Evolutionary conservation across 2,329 filamentous ascomycete species (phyloP), one percentile per base, ranked within the genome.

Genomic region (Tolypocladium paradoxum): DNA sequence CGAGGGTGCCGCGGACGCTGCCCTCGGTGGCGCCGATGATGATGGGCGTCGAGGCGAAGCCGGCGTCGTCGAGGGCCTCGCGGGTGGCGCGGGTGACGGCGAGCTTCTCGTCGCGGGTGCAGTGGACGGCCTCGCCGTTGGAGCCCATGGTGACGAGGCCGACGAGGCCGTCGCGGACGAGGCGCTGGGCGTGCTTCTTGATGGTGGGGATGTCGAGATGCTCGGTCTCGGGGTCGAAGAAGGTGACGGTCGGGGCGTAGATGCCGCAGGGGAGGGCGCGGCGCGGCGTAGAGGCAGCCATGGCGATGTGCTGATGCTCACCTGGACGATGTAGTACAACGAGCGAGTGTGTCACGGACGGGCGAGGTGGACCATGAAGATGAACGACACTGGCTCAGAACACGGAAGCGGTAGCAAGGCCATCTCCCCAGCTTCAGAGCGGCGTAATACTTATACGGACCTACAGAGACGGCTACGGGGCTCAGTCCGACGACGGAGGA

Each of bases 241-340:
- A 95, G 63, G 89, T 95, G 84, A 93, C 89, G 56, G 87, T 92
- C 29, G 90, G 90, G 55, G 87, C 87, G 70, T 93, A 95, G 67
- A 93, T 90, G 67, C 89, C 88, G 64, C 85, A 85, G 46, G 87
- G 85, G 53, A 95, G 80, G 53, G 48, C 22, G 35, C 14, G 47
- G 16, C 22, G 16, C 20, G 43, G 24, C 24, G 43, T 7, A 2
- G 43, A 11, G 43, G 43, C 27, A 2, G 43, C 27, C 43, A 46
- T 46, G 43, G 27, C 11, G 24, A 46, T 16, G 40, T 16, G 16
- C 7, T 4, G 40, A 43, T 43, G 40, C 24, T 20, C 43, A 31
- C 43, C 31, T 46, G 4, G 5, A 46, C 27, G 43, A 20, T 18
- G 16, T 12, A 7, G 37, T 20, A 6, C 16, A 16, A 36, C 4